These are phyloP conservation scores for Geoglossum cookeanum DNA, from an alignment of 2,329 filamentous ascomycete genomes.

Conservation along the genomic window DNA sequence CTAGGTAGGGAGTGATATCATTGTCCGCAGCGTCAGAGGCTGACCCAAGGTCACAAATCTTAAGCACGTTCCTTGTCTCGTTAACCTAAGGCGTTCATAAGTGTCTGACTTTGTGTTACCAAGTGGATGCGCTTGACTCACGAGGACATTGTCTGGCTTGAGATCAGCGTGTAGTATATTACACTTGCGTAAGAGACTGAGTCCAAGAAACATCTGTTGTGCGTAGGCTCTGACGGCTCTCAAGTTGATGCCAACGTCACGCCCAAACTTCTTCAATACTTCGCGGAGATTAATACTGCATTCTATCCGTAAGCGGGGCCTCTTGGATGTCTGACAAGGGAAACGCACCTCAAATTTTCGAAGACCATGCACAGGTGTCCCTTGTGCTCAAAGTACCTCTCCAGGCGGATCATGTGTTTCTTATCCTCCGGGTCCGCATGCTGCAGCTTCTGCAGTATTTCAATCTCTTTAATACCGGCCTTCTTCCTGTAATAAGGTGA, in stretches of 20 bases:
- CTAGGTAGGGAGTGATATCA: slow-evolving; percentile 83
- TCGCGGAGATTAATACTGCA: slow-evolving; percentile 71
- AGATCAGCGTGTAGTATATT: slow-evolving; percentile 90
- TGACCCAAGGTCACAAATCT: slow-evolving; percentile 94
- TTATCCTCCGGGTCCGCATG: slow-evolving; percentile 72
- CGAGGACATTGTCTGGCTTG: slow-evolving; percentile 94
- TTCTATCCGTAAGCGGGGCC: not conserved
- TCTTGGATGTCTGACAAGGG: not conserved
- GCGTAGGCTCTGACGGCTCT: slow-evolving; percentile 75
- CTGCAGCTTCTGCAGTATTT: slow-evolving; percentile 74
- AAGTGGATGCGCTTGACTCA: slow-evolving; percentile 18
- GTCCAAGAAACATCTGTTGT: slow-evolving; percentile 79
- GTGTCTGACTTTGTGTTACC: not conserved
- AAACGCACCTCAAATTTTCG: slow-evolving; percentile 51
- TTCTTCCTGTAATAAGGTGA: slow-evolving; percentile 36
- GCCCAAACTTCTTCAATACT: slow-evolving; percentile 86
- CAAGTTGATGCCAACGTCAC: slow-evolving; percentile 82
- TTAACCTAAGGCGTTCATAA: slow-evolving; percentile 36
- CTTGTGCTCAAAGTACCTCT: slow-evolving; percentile 82
- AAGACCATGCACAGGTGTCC: slow-evolving; percentile 93
- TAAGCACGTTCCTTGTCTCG: slow-evolving; percentile 64
- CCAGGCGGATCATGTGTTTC: slow-evolving; percentile 78
- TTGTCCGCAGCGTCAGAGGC: slow-evolving; percentile 81
- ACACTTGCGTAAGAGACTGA: slow-evolving; percentile 76
- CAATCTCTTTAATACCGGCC: slow-evolving; percentile 84